These are phyloP conservation scores for Xylaria sp. DNA, from an alignment of 2,329 filamentous ascomycete species.

Conservation along the genomic window DNA sequence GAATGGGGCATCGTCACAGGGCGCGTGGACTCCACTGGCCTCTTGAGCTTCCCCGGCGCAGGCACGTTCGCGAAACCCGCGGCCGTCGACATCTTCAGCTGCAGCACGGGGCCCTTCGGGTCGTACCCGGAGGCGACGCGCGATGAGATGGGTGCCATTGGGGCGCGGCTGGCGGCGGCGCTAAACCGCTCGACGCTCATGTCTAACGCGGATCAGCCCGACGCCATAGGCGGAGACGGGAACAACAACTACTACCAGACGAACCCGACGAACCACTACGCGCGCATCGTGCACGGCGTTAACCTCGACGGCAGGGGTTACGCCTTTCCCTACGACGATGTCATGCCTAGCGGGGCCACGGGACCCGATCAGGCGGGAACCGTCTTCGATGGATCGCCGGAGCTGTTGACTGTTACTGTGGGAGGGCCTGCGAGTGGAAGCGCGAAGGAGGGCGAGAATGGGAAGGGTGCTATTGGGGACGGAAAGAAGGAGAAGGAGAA, in stretches of 20 bases:
- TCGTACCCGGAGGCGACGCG: slow-evolving; percentile 46
- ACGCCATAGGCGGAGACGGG: slow-evolving; percentile 51
- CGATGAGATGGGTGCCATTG: slow-evolving; percentile 64
- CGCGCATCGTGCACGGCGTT: slow-evolving; percentile 66
- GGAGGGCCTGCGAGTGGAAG: slow-evolving; percentile 47
- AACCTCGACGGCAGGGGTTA: slow-evolving; percentile 68
- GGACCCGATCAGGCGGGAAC: slow-evolving; percentile 65
- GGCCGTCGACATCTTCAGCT: slow-evolving; percentile 44
- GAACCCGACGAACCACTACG: slow-evolving; percentile 69
- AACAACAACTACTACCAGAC: slow-evolving; percentile 68
- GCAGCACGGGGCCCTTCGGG: slow-evolving; percentile 60
- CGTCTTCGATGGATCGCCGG: slow-evolving; percentile 62
- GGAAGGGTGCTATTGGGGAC: background rate
- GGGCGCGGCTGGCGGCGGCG: slow-evolving; percentile 75
- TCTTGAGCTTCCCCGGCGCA: slow-evolving; percentile 48
- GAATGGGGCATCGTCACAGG: slow-evolving; percentile 56
- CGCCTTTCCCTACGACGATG: slow-evolving; percentile 75
- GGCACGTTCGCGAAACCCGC: slow-evolving; percentile 54
- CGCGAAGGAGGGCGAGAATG: background rate
- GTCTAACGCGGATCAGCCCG: slow-evolving; percentile 56
- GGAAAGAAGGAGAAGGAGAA: slow-evolving; percentile 31
- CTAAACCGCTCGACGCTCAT: slow-evolving; percentile 77
- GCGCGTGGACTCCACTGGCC: slow-evolving; percentile 43
- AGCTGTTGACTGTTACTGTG: slow-evolving; percentile 61
- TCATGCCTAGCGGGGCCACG: slow-evolving; percentile 56